These are phyloP conservation scores for Chaetoceros tenuissimus DNA, from an alignment of 108 stramenopile genomes.

Conservation along the genomic window DNA sequence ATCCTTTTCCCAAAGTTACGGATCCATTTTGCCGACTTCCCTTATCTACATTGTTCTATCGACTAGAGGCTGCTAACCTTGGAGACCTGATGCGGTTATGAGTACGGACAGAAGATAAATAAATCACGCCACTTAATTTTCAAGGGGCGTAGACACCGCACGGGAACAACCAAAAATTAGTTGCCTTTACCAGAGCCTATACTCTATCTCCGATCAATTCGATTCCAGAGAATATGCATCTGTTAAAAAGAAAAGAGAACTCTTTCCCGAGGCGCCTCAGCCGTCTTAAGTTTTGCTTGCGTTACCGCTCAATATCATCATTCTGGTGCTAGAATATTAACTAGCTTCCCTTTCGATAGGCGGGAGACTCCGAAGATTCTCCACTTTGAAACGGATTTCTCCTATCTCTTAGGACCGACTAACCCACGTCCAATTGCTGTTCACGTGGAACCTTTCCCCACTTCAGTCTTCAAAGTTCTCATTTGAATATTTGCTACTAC, in stretches of 20 bases:
- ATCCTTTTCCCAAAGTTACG: slow-evolving; percentile 87
- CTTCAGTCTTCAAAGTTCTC: slow-evolving; percentile 91
- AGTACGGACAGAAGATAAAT: slow-evolving; percentile 80
- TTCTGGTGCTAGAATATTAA: slow-evolving; percentile 93
- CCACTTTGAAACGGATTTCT: slow-evolving; percentile 79
- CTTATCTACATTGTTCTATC: slow-evolving; percentile 97
- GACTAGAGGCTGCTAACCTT: slow-evolving; percentile 92
- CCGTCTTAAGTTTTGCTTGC: slow-evolving; percentile 83
- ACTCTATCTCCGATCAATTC: slow-evolving; percentile 86
- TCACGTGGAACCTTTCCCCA: slow-evolving; percentile 86
- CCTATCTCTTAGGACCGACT: slow-evolving; percentile 90
- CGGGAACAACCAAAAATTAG: slow-evolving; percentile 73
- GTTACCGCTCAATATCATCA: slow-evolving; percentile 89
- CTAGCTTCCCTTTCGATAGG: slow-evolving; percentile 90
- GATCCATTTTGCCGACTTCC: slow-evolving; percentile 82
- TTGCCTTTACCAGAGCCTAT: slow-evolving; percentile 77
- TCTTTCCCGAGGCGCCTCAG: slow-evolving; percentile 83
- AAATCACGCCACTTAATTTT: slow-evolving; percentile 83
- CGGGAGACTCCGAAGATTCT: slow-evolving; percentile 57
- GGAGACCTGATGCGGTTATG: slow-evolving; percentile 85
- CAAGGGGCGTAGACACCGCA: slow-evolving; percentile 86
- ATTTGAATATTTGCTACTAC: slow-evolving; percentile 96
- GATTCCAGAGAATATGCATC: slow-evolving; percentile 81
- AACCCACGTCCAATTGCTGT: slow-evolving; percentile 88
- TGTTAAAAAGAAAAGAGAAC: slow-evolving; percentile 95